Percentiles rank a stretch among this genome's conserved stretches.
These are phyloP conservation scores for Lachnellula suecica DNA, from an alignment of 2,329 filamentous ascomycete species.

Conservation along the genomic window DNA sequence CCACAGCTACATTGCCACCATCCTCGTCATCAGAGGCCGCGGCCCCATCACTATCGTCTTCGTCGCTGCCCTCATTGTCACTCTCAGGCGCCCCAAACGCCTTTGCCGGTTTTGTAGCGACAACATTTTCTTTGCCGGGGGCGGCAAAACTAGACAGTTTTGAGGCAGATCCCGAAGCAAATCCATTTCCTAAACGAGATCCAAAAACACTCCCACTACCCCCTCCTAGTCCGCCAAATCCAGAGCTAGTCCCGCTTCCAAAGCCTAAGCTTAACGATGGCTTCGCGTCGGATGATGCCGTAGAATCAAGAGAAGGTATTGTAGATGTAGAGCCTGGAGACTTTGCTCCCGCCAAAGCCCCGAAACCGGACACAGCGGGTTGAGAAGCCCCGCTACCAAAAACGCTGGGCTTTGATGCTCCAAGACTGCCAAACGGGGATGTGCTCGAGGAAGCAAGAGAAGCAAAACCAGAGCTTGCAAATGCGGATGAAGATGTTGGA, in stretches of 20 bases:
- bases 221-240: conserved; percentile 35
- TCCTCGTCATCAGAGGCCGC: conserved; percentile 44
- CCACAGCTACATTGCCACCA: conserved; percentile 48
- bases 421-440: conserved; percentile 64
- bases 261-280: conserved; percentile 32
- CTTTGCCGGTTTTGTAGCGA: conserved; percentile 59
- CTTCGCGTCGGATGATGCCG: conserved; percentile 35
- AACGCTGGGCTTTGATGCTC: conserved; percentile 45
- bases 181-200: conserved; percentile 41
- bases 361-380: conserved; percentile 45
- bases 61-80: conserved; percentile 55
- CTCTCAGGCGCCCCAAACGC: conserved; percentile 77
- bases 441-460: conserved; percentile 59
- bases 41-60: conserved; percentile 41
- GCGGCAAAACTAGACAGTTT: conserved; percentile 71
- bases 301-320: conserved; percentile 42
- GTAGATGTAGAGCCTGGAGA: conserved; percentile 28
- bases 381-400: conserved; percentile 45
- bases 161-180: conserved; percentile 36
- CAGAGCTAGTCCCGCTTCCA: conserved; percentile 33
- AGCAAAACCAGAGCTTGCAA: conserved; percentile 67
- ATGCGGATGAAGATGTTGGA: conserved; percentile 58
- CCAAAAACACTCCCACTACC: conserved; percentile 42
- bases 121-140: conserved; percentile 48
- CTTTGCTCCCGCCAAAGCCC: conserved; percentile 37